phyloP scores from a whole-genome alignment of 306 rosid species.

The Cicer pinnatifidum region DNA sequence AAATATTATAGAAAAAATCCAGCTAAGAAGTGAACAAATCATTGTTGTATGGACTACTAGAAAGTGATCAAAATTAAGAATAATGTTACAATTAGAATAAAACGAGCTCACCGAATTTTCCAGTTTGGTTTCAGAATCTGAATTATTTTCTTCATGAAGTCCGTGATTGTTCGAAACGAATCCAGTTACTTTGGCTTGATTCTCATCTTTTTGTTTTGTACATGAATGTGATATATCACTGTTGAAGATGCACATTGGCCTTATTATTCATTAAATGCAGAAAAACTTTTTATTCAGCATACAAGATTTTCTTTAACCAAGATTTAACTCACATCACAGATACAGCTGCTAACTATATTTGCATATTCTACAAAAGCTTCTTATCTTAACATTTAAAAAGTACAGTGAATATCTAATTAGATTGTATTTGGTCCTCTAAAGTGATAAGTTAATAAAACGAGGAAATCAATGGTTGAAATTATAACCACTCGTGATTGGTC shows the following conservation, averaged over 20 bases:
- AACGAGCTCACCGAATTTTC: constrained; percentile 62
- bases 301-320: neutral
- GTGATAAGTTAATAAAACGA: no score
- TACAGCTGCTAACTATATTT: constrained; percentile 7
- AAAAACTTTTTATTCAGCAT: neutral
- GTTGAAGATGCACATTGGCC: constrained; percentile 44
- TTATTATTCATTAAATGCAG: constrained; percentile 21
- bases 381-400: neutral
- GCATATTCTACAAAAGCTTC: constrained; percentile 21
- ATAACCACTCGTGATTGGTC: no score
- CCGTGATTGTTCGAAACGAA: constrained; percentile 54
- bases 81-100: constrained; percentile 12
- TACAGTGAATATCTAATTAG: constrained; percentile 2
- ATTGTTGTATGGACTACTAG: constrained; percentile 10
- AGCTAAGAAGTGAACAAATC: neutral
- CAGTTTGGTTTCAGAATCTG: constrained; percentile 56
- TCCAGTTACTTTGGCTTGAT: constrained; percentile 54
- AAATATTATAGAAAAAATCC: constrained; percentile 29
- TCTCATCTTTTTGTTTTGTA: constrained; percentile 75
- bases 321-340: constrained; percentile 5
- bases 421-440: no score
- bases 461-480: no score
- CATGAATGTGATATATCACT: constrained; percentile 86
- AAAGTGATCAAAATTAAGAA: constrained; percentile 31
- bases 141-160: constrained; percentile 60